These are phyloP conservation scores for Zarea fungicola DNA, from an alignment of 2,329 filamentous ascomycete genomes.

Conservation along the genomic window DNA sequence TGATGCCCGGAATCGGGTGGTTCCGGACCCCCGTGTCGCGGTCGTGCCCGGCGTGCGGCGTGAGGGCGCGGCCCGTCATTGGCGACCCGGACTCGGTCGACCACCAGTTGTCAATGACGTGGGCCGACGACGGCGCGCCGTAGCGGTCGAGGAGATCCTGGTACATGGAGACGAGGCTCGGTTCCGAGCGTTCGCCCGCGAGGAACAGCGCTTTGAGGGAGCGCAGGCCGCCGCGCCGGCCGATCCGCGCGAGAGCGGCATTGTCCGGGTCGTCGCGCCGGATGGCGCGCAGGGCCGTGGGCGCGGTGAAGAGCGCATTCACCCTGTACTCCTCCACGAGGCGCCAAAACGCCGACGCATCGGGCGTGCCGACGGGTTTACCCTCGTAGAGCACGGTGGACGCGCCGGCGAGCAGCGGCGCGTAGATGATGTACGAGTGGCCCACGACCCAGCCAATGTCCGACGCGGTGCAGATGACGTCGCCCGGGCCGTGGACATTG, in stretches of 20 bases:
- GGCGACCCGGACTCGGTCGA: constrained; percentile 55
- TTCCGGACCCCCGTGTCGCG: constrained; percentile 38
- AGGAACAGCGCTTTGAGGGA: constrained; percentile 72
- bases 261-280: constrained; percentile 79
- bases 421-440: constrained; percentile 83
- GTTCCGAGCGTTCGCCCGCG: constrained; percentile 85
- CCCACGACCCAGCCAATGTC: constrained; percentile 79
- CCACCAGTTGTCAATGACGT: constrained; percentile 58
- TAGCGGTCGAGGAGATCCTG: constrained; percentile 65
- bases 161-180: constrained; percentile 76
- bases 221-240: constrained; percentile 64
- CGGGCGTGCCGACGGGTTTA: constrained; percentile 86
- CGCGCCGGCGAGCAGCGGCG: constrained; percentile 76
- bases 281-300: constrained; percentile 81
- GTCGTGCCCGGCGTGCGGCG: constrained; percentile 53
- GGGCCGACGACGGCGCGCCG: constrained; percentile 55
- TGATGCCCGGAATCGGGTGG: constrained; percentile 51
- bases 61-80: constrained; percentile 50
- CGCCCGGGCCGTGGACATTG: constrained; percentile 73
- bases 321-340: constrained; percentile 81
- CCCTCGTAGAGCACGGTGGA: constrained; percentile 87
- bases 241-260: constrained; percentile 56
- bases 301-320: constrained; percentile 79
- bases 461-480: constrained; percentile 67
- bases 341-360: constrained; percentile 84